Evolutionary conservation across 2,329 filamentous ascomycete species (phyloP), one percentile per base, ranked within the genome.

Genomic region (Seiridium cupressi): DNA sequence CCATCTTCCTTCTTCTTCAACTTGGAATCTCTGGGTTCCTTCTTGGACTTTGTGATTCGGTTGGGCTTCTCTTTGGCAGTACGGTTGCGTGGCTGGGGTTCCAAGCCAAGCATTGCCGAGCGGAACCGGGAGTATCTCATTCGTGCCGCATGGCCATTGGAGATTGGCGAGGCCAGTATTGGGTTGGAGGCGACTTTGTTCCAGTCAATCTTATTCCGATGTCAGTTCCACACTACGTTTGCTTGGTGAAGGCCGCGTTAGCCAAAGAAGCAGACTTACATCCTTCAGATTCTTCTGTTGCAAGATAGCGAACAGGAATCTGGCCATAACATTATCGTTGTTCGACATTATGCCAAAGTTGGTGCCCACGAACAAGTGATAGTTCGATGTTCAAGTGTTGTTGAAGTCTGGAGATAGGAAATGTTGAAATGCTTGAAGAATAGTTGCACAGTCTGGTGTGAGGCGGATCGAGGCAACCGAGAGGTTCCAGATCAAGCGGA

Each of bases 261-360:
- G 35, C 26, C 40, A 5, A 48, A 40, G 18, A 60, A 44, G 26
- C 57, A 38, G 44, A 77, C 84, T 78, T 72, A 87, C 84, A 73
- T 86, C 82, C 68, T 85, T 86, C 57, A 86, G 78, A 60, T 79
- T 82, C 73, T 85, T 86, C 73, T 87, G 84, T 70, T 80, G 79
- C 61, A 87, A 67, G 61, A 87, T 86, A 44, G 84, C 84, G 66
- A 85, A 84, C 61, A 87, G 79, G 60, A 87, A 84, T 58, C 83
- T 77, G 61, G 81, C 80, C 77, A 84, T 85, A 59, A 78, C 76
- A 69, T 81, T 84, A 69, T 87, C 84, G 65, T 80, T 79, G 72
- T 80, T 83, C 69, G 82, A 76, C 82, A 85, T 85, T 72, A 61
- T 74, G 70, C 65, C 63, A 53, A 57, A 42, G 38, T 42, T 42